Evolutionary conservation across 345 rosid genomes (phyloP), one percentile per base, ranked within the genome.

Genomic region (Salix arbutifolia): DNA sequence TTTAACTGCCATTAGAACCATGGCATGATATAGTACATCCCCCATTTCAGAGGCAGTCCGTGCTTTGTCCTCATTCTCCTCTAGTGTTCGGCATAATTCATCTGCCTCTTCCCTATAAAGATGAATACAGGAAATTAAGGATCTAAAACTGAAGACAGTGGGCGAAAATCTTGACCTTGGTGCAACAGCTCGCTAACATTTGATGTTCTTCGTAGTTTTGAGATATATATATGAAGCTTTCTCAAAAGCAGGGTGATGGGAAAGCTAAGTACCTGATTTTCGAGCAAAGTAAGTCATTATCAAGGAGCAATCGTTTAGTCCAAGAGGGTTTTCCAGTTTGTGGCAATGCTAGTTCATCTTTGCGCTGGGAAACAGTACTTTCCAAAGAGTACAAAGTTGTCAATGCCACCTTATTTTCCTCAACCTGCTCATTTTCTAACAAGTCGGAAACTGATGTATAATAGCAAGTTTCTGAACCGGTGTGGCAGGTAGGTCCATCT

Each of bases 401-500:
- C 73, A 78, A 69, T 37, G 92, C 97, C 74, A 89, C 70, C 75
- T 80, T 89, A 67, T 78, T 78, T 81, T 78, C 89, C 75, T 31
- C 33, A 31, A 94, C 98, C 91, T 88, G 81, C 10, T 87, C 79
- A 50, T 85, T 69, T 70, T 86, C 88, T 65, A 88, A 76, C n/a
- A 78, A 65, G 75, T 87, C 90, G 1, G 78, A 58, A 38, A 85
- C 86, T 0, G 92, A 88, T 44, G 94, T 85, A 71, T 83, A 92
- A 82, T 92, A 93, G 83, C 99, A 93, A 40, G 97, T 96, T 80
- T 92, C 95, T 25, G 90, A 84, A 3, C 98, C 99, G 0, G 98
- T 96, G 83, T 96, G 99, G 80, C 99, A 96, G 42, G 95, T 89
- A 53, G 99, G 97, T 12, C 98, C 98, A 83, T 89, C 97, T 21